Base-by-base conservation (phyloP, 177 flowering plant species). In the Vitis hybrid region DNA sequence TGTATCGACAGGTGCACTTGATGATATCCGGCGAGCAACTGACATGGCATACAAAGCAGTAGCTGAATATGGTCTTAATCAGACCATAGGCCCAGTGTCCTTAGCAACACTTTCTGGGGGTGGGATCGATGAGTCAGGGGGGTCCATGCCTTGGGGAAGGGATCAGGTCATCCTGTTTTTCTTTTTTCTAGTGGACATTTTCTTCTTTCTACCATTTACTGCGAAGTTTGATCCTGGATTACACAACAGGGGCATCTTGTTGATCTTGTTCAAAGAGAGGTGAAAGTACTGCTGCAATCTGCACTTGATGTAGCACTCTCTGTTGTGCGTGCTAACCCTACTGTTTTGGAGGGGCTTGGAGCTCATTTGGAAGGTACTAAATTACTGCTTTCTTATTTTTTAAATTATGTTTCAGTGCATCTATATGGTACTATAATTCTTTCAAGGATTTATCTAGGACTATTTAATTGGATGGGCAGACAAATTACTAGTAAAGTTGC, bases 11-110 rank as follows among this genome's bases (percentile, higher is more conserved):
- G 99, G 99, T 82, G 98, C 99, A 65, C 87, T 95, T 67, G 99
- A 95, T 86, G 99, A 95, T 72, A 95, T 95, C 60, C 84, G 94
- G 59, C 86, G 98, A 72, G 99, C 99, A 51, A 95, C 99, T 19
- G 98, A 95, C 82, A 85, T 95, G 88, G 99, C 99, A 65, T 93
- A 93, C 81, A 95, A 95, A 82, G 97, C 99, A 59, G 86, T 95
- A 49, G 97, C 99, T 70, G 99, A 95, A 74, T 95, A 95, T 88
- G 99, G 99, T 71, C 98, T 95, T 62, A 95, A 85, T 76, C 82
- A 86, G 77, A 85, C 83, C 52, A 84, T 95, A 28, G 99, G 99
- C 24, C 99, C 99, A 38, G 49, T 95, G 61, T 95, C 99, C 59
- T 31, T 95, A 64, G 81, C 90, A 66, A 89, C 95, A 49, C 88